Percentiles rank a stretch among this genome's conserved stretches.
These are phyloP conservation scores for Dentipellis sp. DNA, from an alignment of 768 basidiomycete genomes.

Conservation along the genomic window DNA sequence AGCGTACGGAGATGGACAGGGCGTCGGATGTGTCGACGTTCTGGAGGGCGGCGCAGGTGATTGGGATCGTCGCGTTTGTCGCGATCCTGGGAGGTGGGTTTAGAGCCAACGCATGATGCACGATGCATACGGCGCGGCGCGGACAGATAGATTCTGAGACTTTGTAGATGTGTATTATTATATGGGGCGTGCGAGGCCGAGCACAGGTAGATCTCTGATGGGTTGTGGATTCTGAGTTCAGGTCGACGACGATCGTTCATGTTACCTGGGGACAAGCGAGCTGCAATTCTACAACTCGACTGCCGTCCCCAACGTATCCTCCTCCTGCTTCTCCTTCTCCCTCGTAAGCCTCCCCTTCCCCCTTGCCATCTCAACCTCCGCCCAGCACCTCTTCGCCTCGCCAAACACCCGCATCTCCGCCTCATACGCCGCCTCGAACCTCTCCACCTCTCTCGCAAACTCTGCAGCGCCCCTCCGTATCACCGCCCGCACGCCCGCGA, in stretches of 20 bases:
- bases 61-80: conserved; percentile 8
- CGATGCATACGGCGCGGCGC: too few relatives aligned
- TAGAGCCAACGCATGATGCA: too few relatives aligned
- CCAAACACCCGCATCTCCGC: conserved; percentile 34
- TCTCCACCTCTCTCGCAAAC: conserved; percentile 38
- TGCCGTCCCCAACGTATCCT: conserved; percentile 10
- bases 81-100: conserved; percentile 5
- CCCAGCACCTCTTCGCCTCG: conserved; percentile 49
- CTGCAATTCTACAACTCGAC: not conserved
- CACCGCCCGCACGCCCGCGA: conserved; percentile 42
- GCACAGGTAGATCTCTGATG: not conserved
- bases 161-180: not conserved
- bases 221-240: not conserved
- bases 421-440: conserved; percentile 46
- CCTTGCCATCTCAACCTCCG: conserved; percentile 55
- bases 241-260: too few relatives aligned
- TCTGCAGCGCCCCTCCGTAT: conserved; percentile 13
- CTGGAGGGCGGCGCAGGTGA: conserved; percentile 10
- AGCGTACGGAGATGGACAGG: conserved; percentile 9
- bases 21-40: conserved; percentile 10
- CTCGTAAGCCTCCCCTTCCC: conserved; percentile 69
- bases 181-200: not conserved
- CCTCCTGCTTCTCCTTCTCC: conserved; percentile 39
- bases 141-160: too few relatives aligned
- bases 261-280: too few relatives aligned